Base-by-base conservation (phyloP, 106 monocot genomes). In the Iris macrosiphon region DNA sequence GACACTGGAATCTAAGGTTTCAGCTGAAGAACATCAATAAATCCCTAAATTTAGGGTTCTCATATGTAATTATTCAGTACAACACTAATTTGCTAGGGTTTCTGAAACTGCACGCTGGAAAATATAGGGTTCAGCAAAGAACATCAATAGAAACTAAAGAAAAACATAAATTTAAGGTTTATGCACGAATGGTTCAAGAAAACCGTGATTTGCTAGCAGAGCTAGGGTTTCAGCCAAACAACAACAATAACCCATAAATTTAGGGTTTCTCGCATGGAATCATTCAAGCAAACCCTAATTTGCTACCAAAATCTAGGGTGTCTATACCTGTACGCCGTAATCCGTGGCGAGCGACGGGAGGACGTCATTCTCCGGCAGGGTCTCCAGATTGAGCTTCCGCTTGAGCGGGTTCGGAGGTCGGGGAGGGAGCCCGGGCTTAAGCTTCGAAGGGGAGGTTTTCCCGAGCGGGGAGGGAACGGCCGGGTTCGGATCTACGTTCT, bases 401-500 rank as follows among this genome's bases (percentile, higher is more conserved):
- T 88, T 88, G 29, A 70, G 78, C 5, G 75, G 81, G 35, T 69
- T 81, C 21, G 78, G 82, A 1, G 91, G 91, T 1, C 75, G 37
- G 8, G 92, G 82, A 3, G 86, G 92, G 9, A 92, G 61, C 3
- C 75, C 85, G 61, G 78, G 78, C n/a, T 78, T 68, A 40, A 47
- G 72, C 14, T 43, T 11, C 5, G 57, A 21, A 12, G 72, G 66
- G 4, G 75, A 52, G 31, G 61, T 71, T 46, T 31, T 38, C 25
- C 43, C 3, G 12, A 45, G 13, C 11, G 63, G 52, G 4, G 76
- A 60, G 40, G 69, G 23, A 18, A 57, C 33, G 1, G 48, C 20
- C 19, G 51, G n/a, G 51, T 19, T 57, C 34, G 92, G 92, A 55
- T 92, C 86, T 38, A 86, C 39, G 67, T 92, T 92, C 71, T 92